Evolutionary conservation across 805 yeast species (phyloP).

Genomic region (Suhomyces canberraensis): DNA sequence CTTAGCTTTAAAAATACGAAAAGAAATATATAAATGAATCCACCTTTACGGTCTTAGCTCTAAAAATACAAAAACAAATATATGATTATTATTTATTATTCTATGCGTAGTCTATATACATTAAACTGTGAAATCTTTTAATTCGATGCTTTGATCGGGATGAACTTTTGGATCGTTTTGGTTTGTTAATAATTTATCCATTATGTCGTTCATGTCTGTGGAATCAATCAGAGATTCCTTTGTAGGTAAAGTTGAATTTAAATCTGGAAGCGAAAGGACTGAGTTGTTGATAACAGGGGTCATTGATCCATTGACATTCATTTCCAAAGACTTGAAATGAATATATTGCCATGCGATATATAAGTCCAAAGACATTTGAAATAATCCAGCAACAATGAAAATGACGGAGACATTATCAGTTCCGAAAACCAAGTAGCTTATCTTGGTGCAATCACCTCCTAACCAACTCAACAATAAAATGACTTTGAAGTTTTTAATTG

Average conservation of each 20-base stretch:
- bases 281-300: background rate
- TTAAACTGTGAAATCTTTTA: conserved; percentile 1
- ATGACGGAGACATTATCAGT: conserved; percentile 63
- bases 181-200: conserved; percentile 1
- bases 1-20: too few relatives aligned
- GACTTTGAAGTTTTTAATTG: conserved; percentile 75
- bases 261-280: background rate
- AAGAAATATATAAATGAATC: too few relatives aligned
- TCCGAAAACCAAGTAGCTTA: conserved; percentile 71
- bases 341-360: conserved; percentile 71
- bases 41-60: too few relatives aligned
- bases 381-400: conserved; percentile 67
- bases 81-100: background rate
- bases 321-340: conserved; percentile 44
- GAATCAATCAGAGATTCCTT: background rate
- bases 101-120: background rate
- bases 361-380: conserved; percentile 74
- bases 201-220: conserved; percentile 3
- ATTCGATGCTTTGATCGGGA: conserved; percentile 4
- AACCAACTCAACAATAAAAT: conserved; percentile 80
- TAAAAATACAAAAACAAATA: background rate
- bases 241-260: background rate
- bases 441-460: conserved; percentile 81
- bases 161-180: background rate
- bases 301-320: background rate